Evolutionary conservation across 768 basidiomycete genomes (phyloP), one percentile per base, ranked within the genome.

Genomic region (Lentinula sp.): DNA sequence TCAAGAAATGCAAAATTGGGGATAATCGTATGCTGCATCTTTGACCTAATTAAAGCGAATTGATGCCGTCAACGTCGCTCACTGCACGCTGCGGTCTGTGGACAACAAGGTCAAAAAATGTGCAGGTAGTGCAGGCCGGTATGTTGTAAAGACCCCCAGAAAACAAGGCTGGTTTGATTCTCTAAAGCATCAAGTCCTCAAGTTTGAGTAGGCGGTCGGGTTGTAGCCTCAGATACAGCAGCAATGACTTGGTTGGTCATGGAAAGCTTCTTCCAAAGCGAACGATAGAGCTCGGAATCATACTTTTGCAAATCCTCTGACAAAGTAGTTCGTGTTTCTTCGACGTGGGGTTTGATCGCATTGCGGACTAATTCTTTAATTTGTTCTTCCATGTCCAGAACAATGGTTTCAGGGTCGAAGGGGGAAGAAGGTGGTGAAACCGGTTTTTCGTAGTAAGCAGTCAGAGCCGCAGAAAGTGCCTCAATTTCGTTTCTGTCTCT

Each of bases 381-480:
- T 33, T 35, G 45, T n/a, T 59, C 45, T 59, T 49, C 42, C 43
- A 59, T 59, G 16, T 48, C 43, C 7, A 13, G n/a, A 13, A 59
- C 18, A 16, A 49, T 13, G 16, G 15, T 20, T 23, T 59, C 45
- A 6, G 48, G 57, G 16, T 59, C 46, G 46, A 59, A 59, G 35
- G 57, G 57, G 15, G 57, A 59, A 18, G 57, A 46, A n/a, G 57
- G 57, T 4, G 57, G 57, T 4, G 57, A 59, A 15, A 50, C 45
- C 6, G 57, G 57, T 20, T 39, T 46, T 18, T 59, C 57, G 33
- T n/a, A 10, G 13, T 59, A 50, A 15, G 45, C 43, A n/a, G 18
- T 48, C 7, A 59, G 46, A 6, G 57, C 42, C 6, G 57, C 57
- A 35, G 43, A 48, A n/a, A 59, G 48, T 16, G 57, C 46, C 18